Conservation (phyloP, 176 grass and related monocot genomes). For the Puya raimondii region DNA sequence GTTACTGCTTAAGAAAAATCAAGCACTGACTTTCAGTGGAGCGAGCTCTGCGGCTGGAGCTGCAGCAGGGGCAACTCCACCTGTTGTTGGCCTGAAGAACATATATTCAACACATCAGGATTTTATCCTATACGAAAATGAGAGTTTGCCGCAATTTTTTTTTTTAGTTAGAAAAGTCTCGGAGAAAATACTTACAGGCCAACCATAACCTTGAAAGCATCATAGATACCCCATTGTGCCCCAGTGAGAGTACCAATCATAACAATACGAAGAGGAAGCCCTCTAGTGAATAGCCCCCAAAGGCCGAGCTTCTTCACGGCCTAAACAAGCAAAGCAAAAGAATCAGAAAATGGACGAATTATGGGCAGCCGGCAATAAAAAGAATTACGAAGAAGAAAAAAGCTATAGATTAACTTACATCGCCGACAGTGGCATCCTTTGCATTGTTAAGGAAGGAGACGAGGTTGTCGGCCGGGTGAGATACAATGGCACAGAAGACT, state of each 20-base stretch:
- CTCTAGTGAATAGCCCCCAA: slow-evolving; percentile 64
- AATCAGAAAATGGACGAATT: neutral
- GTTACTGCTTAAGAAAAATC: slow-evolving; percentile 1
- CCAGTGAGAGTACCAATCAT: slow-evolving; percentile 86
- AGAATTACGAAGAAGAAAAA: neutral
- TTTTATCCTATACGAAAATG: neutral
- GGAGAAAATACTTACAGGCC: slow-evolving; percentile 56
- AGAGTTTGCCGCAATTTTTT: neutral
- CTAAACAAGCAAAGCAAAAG: slow-evolving; percentile 18
- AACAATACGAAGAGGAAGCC: slow-evolving; percentile 75
- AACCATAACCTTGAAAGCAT: slow-evolving; percentile 81
- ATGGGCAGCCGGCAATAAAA: neutral
- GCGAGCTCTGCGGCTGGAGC: slow-evolving; percentile 6
- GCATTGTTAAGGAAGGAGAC: slow-evolving; percentile 85
- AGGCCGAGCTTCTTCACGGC: slow-evolving; percentile 77
- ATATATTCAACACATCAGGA: neutral
- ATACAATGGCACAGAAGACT: slow-evolving; percentile 64
- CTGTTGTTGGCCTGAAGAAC: slow-evolving; percentile 67
- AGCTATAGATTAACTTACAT: slow-evolving; percentile 28
- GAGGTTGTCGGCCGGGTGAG: slow-evolving; percentile 78
- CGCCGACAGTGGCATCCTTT: slow-evolving; percentile 69
- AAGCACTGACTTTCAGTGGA: slow-evolving; percentile 29
- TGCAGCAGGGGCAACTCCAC: slow-evolving; percentile 45
- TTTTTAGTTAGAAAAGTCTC: neutral
- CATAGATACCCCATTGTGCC: slow-evolving; percentile 77